Percentiles rank a stretch among this genome's conserved stretches.
These are phyloP conservation scores for Trypanosoma caninum DNA, from an alignment of 208 protist genomes.

Conservation along the genomic window DNA sequence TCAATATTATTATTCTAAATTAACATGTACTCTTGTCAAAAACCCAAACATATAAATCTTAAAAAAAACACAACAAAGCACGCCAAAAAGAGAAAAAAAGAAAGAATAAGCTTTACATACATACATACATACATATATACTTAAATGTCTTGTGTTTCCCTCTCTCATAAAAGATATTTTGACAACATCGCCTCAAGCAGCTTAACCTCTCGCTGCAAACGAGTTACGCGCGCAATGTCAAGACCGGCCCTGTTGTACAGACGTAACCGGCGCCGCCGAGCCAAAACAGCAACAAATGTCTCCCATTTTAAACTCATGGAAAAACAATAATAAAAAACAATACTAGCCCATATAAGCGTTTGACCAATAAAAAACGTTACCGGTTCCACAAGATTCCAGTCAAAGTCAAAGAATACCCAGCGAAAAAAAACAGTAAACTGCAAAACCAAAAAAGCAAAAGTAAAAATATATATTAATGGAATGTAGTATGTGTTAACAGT, in stretches of 20 bases:
- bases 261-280: constrained; percentile 20
- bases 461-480: constrained; percentile 47
- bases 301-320: constrained; percentile 58
- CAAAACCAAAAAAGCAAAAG: constrained; percentile 33
- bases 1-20: background rate
- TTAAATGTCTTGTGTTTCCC: background rate
- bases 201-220: constrained; percentile 30
- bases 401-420: constrained; percentile 87
- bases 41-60: background rate
- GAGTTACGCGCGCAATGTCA: constrained; percentile 22
- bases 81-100: constrained; percentile 7
- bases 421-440: constrained; percentile 77
- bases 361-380: constrained; percentile 83
- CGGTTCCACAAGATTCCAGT: constrained; percentile 87
- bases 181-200: constrained; percentile 34
- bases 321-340: constrained; percentile 70
- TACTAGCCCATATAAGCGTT: constrained; percentile 45
- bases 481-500: constrained; percentile 33
- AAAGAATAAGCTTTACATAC: constrained; percentile 2
- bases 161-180: constrained; percentile 17
- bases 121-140: constrained; percentile 17
- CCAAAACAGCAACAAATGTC: constrained; percentile 40
- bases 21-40: background rate
- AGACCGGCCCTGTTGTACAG: constrained; percentile 44
- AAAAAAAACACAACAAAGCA: background rate